phyloP scores from a whole-genome alignment of 2,329 filamentous ascomycete genomes.

The Truncatella angustata region DNA sequence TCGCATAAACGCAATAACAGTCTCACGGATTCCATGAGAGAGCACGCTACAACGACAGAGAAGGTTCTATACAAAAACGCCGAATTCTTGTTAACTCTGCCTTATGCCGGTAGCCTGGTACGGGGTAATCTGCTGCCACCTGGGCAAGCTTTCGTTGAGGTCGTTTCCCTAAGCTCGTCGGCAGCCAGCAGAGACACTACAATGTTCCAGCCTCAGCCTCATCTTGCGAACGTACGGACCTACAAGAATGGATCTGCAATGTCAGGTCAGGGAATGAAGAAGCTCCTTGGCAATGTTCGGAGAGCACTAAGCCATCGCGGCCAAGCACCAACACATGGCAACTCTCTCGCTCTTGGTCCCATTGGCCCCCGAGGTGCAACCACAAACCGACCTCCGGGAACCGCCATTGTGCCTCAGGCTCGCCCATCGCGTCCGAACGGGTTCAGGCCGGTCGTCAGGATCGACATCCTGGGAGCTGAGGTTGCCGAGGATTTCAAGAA shows the following conservation, averaged over 20 bases:
- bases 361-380: slow-evolving; percentile 52
- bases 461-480: slow-evolving; percentile 80
- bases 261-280: slow-evolving; percentile 77
- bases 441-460: slow-evolving; percentile 57
- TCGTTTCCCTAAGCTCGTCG: slow-evolving; percentile 51
- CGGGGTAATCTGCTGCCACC: slow-evolving; percentile 83
- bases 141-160: slow-evolving; percentile 74
- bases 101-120: slow-evolving; percentile 80
- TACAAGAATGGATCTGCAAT: slow-evolving; percentile 54
- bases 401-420: slow-evolving; percentile 58
- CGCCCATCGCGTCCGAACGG: slow-evolving; percentile 40
- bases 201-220: slow-evolving; percentile 44
- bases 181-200: slow-evolving; percentile 53
- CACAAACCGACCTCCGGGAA: slow-evolving; percentile 58
- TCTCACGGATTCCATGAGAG: slow-evolving; percentile 79
- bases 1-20: slow-evolving; percentile 84
- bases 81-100: slow-evolving; percentile 59
- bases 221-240: slow-evolving; percentile 32
- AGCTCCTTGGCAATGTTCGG: slow-evolving; percentile 80
- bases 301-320: slow-evolving; percentile 69
- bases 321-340: slow-evolving; percentile 45
- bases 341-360: slow-evolving; percentile 47
- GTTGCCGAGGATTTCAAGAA: slow-evolving; percentile 77
- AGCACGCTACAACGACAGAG: slow-evolving; percentile 53
- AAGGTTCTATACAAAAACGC: slow-evolving; percentile 51